Evolutionary conservation across 345 rosid genomes (phyloP).

Genomic region (Corchorus capsularis): DNA sequence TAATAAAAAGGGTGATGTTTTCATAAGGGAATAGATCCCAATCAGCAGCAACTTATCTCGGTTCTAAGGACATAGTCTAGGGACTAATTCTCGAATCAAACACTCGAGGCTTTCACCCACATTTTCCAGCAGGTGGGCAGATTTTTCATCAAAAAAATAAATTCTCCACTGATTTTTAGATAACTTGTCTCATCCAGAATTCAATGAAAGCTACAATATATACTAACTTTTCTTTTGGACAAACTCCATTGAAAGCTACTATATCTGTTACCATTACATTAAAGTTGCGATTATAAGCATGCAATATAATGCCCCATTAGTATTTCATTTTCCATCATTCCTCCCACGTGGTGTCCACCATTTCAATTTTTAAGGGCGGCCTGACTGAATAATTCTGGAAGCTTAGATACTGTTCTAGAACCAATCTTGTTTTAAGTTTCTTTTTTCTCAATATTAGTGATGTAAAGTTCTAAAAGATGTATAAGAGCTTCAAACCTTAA

Average conservation of each 20-base stretch:
- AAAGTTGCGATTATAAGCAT: slow-evolving; percentile 13
- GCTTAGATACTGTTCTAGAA: neutral
- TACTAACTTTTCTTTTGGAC: neutral
- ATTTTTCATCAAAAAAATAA: slow-evolving; percentile 19
- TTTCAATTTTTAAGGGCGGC: slow-evolving; percentile 13
- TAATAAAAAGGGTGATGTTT: slow-evolving; percentile 21
- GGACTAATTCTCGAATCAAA: slow-evolving; percentile 31
- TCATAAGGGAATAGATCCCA: slow-evolving; percentile 43
- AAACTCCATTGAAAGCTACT: slow-evolving; percentile 13
- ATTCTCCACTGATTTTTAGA: slow-evolving; percentile 30
- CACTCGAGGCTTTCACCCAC: slow-evolving; percentile 20
- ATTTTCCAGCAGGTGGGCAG: slow-evolving; percentile 21
- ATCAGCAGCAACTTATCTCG: slow-evolving; percentile 42
- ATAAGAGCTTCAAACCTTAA: neutral
- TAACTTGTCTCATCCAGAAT: slow-evolving; percentile 21
- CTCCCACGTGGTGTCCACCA: slow-evolving; percentile 9
- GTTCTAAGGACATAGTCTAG: slow-evolving; percentile 31
- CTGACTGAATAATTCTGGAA: neutral
- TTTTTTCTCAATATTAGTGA: neutral
- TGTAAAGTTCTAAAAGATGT: neutral
- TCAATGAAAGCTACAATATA: slow-evolving; percentile 14
- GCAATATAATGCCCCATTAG: slow-evolving; percentile 12
- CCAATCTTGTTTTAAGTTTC: neutral
- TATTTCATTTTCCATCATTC: slow-evolving; percentile 14
- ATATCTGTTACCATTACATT: neutral